Conservation (phyloP, 495 filamentous ascomycete species). For the Clohesyomyces aquaticus region DNA sequence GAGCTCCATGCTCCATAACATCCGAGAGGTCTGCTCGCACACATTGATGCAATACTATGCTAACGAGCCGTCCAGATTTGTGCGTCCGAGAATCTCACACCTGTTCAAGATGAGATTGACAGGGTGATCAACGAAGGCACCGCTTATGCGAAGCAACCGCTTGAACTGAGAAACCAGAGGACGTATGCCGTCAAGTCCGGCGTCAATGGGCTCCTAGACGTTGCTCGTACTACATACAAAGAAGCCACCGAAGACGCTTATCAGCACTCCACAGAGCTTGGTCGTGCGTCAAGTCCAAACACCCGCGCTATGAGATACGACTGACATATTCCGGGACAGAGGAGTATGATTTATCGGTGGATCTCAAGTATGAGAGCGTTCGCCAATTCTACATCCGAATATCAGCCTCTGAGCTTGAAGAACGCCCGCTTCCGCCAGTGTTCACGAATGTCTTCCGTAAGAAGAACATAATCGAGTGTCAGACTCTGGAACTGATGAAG, state of each 20-base stretch:
- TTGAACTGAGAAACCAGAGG: slow-evolving; percentile 88
- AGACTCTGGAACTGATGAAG: slow-evolving; percentile 82
- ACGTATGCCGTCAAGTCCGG: slow-evolving; percentile 92
- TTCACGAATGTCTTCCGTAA: slow-evolving; percentile 78
- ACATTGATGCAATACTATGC: slow-evolving; percentile 1
- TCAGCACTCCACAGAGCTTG: slow-evolving; percentile 67
- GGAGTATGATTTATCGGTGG: slow-evolving; percentile 61
- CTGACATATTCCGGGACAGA: slow-evolving; percentile 49
- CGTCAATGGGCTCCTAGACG: slow-evolving; percentile 83
- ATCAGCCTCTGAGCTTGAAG: slow-evolving; percentile 63
- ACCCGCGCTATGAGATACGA: not conserved
- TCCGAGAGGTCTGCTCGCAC: slow-evolving; percentile 58
- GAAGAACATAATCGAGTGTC: slow-evolving; percentile 77
- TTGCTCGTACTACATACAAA: slow-evolving; percentile 83
- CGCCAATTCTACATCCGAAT: slow-evolving; percentile 84
- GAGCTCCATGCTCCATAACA: slow-evolving; percentile 66
- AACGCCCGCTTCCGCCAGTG: slow-evolving; percentile 63
- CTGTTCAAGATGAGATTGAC: slow-evolving; percentile 67
- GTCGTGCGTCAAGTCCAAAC: slow-evolving; percentile 49
- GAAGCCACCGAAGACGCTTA: slow-evolving; percentile 78
- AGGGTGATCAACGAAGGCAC: slow-evolving; percentile 80
- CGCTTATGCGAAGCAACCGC: slow-evolving; percentile 73
- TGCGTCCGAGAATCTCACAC: slow-evolving; percentile 59
- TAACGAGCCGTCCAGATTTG: slow-evolving; percentile 58
- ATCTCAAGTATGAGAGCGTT: slow-evolving; percentile 74